Evolutionary conservation across 2,329 filamentous ascomycete species (phyloP), one percentile per base, ranked within the genome.

Genomic region (Aspergillus viridinutans): DNA sequence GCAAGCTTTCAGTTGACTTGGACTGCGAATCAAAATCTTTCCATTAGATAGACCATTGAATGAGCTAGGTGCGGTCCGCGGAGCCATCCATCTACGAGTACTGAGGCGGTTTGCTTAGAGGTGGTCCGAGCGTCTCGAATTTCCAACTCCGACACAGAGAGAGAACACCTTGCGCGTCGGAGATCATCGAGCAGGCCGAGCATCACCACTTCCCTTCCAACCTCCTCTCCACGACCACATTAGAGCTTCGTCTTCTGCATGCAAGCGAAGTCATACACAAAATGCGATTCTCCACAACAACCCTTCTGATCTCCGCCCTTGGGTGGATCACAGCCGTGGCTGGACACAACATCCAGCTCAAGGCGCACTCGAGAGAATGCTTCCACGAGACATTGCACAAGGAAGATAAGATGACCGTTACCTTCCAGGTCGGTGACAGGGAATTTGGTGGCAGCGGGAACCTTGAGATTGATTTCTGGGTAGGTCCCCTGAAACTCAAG

Each of bases 371-470:
- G 71, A 86, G 92, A 78, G 94, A 99, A 81, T 99, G 94, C 82
- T 99, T 97, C 83, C 90, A 96, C 81, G 94, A 99, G 80, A 78
- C 82, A 67, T 86, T 99, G 58, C 93, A 96, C 81, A 85, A 84
- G 74, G 94, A 96, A 76, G 94, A 99, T 81, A 90, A 89, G 77
- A 99, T 99, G 94, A 97, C 92, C 8, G 92, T 99, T 58, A 96
- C 92, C 29, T 99, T 95, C 83, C 94, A 97, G 80, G 93, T 97
- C 58, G 94, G 94, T 72, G 94, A 99, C 74, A 83, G 93, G 65
- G 94, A 99, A 74, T 97, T 96, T 77, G 93, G 93, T 52, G 90
- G 90, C 53, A 92, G 92, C 57, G 93, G 93, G 35, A 97, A 97
- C 72, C 81, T 99, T 58, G 92, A 97, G 67, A 89, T 99, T 71